Evolutionary conservation across 768 basidiomycete genomes (phyloP).

Genomic region (Lactifluus echinatus): DNA sequence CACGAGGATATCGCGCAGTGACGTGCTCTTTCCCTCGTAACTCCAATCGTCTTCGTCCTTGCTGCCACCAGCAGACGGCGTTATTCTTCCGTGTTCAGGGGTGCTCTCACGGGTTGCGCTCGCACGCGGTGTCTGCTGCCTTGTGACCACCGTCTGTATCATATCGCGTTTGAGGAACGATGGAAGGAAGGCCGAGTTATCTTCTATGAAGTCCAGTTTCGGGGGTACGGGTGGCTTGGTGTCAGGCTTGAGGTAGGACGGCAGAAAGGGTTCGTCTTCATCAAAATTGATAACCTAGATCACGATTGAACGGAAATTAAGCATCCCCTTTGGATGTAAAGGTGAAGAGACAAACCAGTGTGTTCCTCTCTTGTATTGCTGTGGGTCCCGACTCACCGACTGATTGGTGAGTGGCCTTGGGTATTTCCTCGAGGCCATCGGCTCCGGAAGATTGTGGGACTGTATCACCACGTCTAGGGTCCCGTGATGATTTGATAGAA

Average conservation of each 20-base stretch:
- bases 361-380: conserved; percentile 6
- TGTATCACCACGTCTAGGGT: not conserved
- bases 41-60: conserved; percentile 26
- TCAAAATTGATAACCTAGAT: conserved; percentile 17
- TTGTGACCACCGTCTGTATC: conserved; percentile 6
- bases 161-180: conserved; percentile 16
- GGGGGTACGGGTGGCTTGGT: conserved; percentile 9
- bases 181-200: conserved; percentile 11
- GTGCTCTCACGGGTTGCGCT: conserved; percentile 15
- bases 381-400: not conserved
- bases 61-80: conserved; percentile 1
- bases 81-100: conserved; percentile 11
- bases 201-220: conserved; percentile 17
- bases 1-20: conserved; percentile 39
- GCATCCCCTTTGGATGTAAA: not conserved
- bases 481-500: not conserved
- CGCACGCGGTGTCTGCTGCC: conserved; percentile 2
- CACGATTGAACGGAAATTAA: conserved; percentile 17
- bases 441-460: not conserved
- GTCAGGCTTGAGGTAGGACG: conserved; percentile 15
- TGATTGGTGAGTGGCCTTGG: conserved; percentile 1
- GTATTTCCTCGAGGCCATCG: conserved; percentile 10
- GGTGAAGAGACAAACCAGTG: conserved; percentile 7
- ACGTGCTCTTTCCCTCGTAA: conserved; percentile 39
- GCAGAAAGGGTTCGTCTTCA: conserved; percentile 14